Evolutionary conservation across 257 asterid genomes (phyloP).

Genomic region (Nicotiana otophora): DNA sequence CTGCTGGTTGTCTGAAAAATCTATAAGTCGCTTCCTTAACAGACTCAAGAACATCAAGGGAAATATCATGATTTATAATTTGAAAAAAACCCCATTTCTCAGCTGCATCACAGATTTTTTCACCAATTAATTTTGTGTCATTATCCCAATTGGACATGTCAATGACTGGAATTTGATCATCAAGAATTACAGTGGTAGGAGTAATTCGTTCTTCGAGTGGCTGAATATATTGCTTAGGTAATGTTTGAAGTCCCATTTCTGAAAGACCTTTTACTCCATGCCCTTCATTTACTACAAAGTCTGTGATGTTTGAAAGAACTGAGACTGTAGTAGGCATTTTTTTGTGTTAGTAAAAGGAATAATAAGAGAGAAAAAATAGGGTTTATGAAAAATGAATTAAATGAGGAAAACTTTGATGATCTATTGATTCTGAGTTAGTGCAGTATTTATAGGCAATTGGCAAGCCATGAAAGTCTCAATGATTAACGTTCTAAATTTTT

Average conservation of each 20-base stretch:
- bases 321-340: slow-evolving; percentile 8
- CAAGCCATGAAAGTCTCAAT: background rate
- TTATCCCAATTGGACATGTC: slow-evolving; percentile 22
- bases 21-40: slow-evolving; percentile 20
- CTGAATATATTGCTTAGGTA: slow-evolving; percentile 30
- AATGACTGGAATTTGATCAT: slow-evolving; percentile 23
- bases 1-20: slow-evolving; percentile 20
- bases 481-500: rapidly evolving
- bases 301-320: background rate
- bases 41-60: slow-evolving; percentile 19
- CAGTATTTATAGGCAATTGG: background rate
- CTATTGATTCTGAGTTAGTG: background rate
- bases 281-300: too few relatives aligned
- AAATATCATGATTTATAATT: slow-evolving; percentile 25
- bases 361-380: background rate
- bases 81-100: slow-evolving; percentile 33
- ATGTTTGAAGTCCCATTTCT: slow-evolving; percentile 14
- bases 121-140: slow-evolving; percentile 3
- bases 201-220: slow-evolving; percentile 21
- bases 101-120: slow-evolving; percentile 18
- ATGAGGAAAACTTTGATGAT: background rate
- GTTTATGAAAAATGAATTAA: background rate
- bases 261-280: slow-evolving; percentile 31
- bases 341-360: background rate
- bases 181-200: background rate